Evolutionary conservation across 129 eudicot genomes (phyloP), one percentile per base, ranked within the genome.

Genomic region (Kitagawia praeruptora): DNA sequence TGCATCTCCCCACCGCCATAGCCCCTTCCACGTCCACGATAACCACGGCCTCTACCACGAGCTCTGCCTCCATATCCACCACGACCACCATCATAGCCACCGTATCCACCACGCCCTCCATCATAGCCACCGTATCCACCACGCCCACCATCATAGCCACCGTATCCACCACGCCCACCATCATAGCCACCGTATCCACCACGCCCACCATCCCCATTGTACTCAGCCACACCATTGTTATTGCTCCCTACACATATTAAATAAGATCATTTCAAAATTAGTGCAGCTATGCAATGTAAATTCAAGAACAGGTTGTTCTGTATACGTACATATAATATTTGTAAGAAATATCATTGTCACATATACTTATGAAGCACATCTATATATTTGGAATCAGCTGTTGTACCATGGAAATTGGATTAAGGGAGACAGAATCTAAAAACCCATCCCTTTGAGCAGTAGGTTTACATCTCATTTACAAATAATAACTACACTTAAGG

Each of bases 21-120:
- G n/a, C 85, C 83, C 77, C 85, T 51, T 56, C 84, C 87, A 28
- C 84, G 67, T 23, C 88, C 88, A 45, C 85, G 66, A 70, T 46
- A 75, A 54, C 81, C 85, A 8, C 79, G 81, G 13, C 84, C 76
- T 76, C 80, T 66, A 16, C 84, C 84, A 19, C 79, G 64, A 41
- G 71, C 80, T 64, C 80, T 45, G 53, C 85, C 80, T 34, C 73
- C 44, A 7, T 74, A 74, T 25, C 71, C 71, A 64, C 80, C 86
- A 75, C 80, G 75, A 28, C 80, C 83, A 40, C 83, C 79, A 21
- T 80, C 83, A 51, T 77, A 31, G 1, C 83, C 83, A 47, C 82
- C 82, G 48, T 83, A 81, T 66, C 85, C 70, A 64, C 85, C 70
- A 27, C 70, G 70, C 34, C 70, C 70, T 0, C 70, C 70, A 64